These are phyloP conservation scores for Russula foetens DNA, from an alignment of 768 basidiomycete species.

Conservation along the genomic window DNA sequence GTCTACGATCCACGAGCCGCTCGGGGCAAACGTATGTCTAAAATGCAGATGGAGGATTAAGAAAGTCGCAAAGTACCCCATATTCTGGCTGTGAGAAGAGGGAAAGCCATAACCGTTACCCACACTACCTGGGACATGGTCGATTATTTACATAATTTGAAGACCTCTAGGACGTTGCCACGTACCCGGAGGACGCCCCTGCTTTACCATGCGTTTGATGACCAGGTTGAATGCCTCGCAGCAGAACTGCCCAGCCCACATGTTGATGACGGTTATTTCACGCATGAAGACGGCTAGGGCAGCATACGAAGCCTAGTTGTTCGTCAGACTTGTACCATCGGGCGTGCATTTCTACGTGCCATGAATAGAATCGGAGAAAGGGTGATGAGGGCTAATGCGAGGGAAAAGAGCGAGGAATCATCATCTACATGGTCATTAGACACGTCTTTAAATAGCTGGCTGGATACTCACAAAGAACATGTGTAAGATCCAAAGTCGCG, in stretches of 20 bases:
- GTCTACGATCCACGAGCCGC: conserved; percentile 46
- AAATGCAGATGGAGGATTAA: conserved; percentile 64
- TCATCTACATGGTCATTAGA: conserved; percentile 23
- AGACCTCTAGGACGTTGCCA: not conserved
- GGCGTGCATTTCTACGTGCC: conserved; percentile 10
- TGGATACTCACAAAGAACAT: conserved; percentile 24
- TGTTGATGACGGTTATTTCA: conserved; percentile 69
- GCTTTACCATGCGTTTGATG: conserved; percentile 57
- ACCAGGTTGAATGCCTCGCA: conserved; percentile 65
- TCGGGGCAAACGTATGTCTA: conserved; percentile 54
- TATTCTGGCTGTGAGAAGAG: conserved; percentile 84
- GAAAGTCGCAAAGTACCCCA: conserved; percentile 82
- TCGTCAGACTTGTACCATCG: not conserved
- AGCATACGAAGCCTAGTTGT: conserved; percentile 64
- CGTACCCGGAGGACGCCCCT: conserved; percentile 61
- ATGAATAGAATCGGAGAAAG: conserved; percentile 29
- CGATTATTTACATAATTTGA: not conserved
- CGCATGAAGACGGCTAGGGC: conserved; percentile 66
- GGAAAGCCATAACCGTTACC: conserved; percentile 81
- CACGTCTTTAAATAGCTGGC: not conserved
- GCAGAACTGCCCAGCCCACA: conserved; percentile 75
- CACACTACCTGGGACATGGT: conserved; percentile 36
- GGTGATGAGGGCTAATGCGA: conserved; percentile 27
- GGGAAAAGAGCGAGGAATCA: conserved; percentile 24
- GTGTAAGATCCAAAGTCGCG: conserved; percentile 23